Evolutionary conservation across 495 filamentous ascomycete genomes (phyloP).

Genomic region (Annulohypoxylon maeteangense): DNA sequence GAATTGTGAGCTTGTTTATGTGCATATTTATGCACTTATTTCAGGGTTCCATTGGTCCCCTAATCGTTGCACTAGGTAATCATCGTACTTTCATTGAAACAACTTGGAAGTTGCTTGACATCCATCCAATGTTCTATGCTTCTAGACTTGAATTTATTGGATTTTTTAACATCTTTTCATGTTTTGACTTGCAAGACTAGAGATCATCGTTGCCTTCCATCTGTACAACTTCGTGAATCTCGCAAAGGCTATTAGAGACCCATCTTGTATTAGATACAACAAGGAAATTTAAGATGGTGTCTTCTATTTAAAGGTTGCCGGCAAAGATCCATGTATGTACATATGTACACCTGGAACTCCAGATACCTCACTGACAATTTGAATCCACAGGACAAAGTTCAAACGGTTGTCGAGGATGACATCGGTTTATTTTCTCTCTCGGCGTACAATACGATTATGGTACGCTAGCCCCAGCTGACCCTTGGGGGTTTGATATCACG

Average conservation of each 20-base stretch:
- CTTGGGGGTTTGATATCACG: slow-evolving; percentile 28
- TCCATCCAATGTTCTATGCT: slow-evolving; percentile 1
- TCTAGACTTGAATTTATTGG: slow-evolving; percentile 34
- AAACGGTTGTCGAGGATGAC: neutral
- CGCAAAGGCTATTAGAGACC: slow-evolving; percentile 5
- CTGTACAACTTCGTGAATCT: neutral
- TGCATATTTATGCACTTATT: neutral
- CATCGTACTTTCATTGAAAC: slow-evolving; percentile 23
- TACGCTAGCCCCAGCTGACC: slow-evolving; percentile 13
- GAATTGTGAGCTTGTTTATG: neutral
- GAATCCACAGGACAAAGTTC: no score
- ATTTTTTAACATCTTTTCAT: slow-evolving; percentile 16
- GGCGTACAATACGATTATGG: slow-evolving; percentile 19
- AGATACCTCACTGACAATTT: neutral
- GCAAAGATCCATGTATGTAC: neutral
- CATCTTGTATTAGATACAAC: neutral
- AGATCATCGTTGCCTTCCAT: neutral
- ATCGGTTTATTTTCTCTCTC: slow-evolving; percentile 1
- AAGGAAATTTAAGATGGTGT: neutral
- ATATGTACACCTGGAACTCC: neutral
- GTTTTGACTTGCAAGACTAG: neutral
- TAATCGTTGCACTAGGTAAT: neutral
- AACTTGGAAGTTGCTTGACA: neutral
- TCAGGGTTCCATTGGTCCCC: neutral
- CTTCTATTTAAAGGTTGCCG: slow-evolving; percentile 11